Evolutionary conservation across 2,329 filamentous ascomycete species (phyloP).

Genomic region (Talaromyces sp.): DNA sequence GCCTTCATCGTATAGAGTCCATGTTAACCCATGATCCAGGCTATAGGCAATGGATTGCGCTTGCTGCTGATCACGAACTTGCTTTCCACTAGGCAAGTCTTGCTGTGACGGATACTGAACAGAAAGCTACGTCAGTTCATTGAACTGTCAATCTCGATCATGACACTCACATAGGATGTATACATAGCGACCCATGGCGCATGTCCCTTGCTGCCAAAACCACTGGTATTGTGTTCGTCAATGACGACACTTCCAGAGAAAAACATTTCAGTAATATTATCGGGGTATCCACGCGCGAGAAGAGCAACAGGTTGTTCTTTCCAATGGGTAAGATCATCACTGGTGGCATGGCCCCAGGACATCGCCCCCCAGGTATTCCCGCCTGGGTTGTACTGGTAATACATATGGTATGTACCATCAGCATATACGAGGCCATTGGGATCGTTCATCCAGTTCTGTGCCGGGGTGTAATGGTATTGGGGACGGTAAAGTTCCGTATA

Average conservation of each 20-base stretch:
- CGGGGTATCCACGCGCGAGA: conserved; percentile 40
- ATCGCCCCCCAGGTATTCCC: conserved; percentile 26
- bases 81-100: conserved; percentile 27
- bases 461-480: conserved; percentile 22
- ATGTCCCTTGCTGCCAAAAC: conserved; percentile 32
- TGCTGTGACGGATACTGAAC: conserved; percentile 26
- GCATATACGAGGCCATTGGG: conserved; percentile 27
- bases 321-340: conserved; percentile 55
- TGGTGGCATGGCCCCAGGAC: conserved; percentile 31
- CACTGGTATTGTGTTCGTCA: not conserved
- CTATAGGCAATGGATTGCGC: conserved; percentile 43
- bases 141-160: not conserved
- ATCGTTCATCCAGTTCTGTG: conserved; percentile 28
- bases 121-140: not conserved
- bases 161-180: conserved; percentile 40
- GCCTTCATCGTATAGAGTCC: conserved; percentile 52
- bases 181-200: conserved; percentile 64
- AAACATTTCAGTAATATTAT: conserved; percentile 29
- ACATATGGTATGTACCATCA: conserved; percentile 26
- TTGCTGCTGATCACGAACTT: conserved; percentile 33
- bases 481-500: conserved; percentile 21
- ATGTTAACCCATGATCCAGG: conserved; percentile 60
- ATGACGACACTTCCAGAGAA: not conserved
- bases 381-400: conserved; percentile 29
- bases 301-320: conserved; percentile 64